Evolutionary conservation across 2,329 filamentous ascomycete species (phyloP), one percentile per base, ranked within the genome.

Genomic region (Aspergillus japonicus): DNA sequence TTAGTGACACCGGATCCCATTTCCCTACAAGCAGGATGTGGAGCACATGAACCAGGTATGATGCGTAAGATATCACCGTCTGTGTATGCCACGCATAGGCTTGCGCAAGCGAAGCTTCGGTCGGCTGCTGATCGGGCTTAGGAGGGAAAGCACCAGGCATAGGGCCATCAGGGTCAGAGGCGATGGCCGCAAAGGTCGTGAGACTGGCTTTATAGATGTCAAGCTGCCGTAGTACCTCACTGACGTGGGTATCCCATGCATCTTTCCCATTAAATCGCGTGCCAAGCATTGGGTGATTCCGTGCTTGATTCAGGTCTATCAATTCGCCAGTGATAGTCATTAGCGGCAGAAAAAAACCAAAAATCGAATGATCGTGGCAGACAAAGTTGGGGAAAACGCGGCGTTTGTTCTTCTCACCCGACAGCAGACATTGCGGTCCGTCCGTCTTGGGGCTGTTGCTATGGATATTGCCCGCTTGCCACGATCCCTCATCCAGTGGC

Each of bases 281-380:
- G 4, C 92, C 92, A 68, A 96, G 93, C 57, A 90, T 85, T 0
- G 92, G 92, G 69, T 96, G 92, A 68, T 96, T 96, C 54, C 90
- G 87, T 2, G 91, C 90, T 73, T 96, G 92, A 68, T 96, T 91
- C 35, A 96, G 81, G 72, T 96, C 92, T 53, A 96, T 91, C 62
- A 96, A 89, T 74, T 96, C 92, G 51, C 93, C 93, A 26, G 96
- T 84, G 58, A 96, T 96, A 1, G 91, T 91, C 93, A 96, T 96
- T 49, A 96, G 79, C n/a, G 93, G 93, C 50, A 96, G 79, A 78
- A 96, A 96, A 77, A 91, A 96, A 64, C 92, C 92, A 72, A 94
- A 96, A 69, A 96, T 92, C 73, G 90, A 90, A 78, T 94, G 90
- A 51, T 92, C 90, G 44, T 88, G 91, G 75, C 91, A 96, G 72